Percentiles rank a stretch among this genome's conserved stretches.
Conservation (phyloP, 805 yeast species). For the Candida sithepensis region DNA sequence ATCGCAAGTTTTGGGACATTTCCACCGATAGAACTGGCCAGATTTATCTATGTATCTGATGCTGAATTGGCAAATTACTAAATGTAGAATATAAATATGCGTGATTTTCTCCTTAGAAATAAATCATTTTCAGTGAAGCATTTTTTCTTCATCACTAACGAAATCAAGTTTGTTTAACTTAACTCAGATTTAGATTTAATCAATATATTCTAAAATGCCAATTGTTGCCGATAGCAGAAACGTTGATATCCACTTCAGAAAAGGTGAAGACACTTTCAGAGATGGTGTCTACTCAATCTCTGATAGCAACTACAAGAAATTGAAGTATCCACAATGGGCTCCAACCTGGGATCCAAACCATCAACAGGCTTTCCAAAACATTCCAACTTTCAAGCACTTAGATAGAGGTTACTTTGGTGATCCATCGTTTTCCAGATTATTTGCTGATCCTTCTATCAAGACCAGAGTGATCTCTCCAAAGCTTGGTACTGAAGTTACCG, state of each 20-base stretch:
- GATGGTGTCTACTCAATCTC: constrained; percentile 47
- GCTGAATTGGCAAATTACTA: too few species aligned
- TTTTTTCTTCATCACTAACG: too few species aligned
- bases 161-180: too few species aligned
- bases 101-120: background rate
- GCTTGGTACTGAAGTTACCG: constrained; percentile 61
- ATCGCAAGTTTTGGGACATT: too few species aligned
- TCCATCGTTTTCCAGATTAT: constrained; percentile 47
- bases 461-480: constrained; percentile 56
- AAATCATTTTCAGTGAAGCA: too few species aligned
- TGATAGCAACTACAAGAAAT: constrained; percentile 34
- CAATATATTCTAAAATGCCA: constrained; percentile 6
- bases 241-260: constrained; percentile 43
- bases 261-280: constrained; percentile 47
- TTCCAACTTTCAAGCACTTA: constrained; percentile 48
- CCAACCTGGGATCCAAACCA: constrained; percentile 68
- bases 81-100: constrained; percentile 22
- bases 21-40: too few species aligned
- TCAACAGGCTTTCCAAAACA: constrained; percentile 33
- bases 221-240: constrained; percentile 16
- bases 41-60: too few species aligned
- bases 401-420: constrained; percentile 74
- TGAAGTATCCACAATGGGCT: constrained; percentile 51
- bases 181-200: too few species aligned
- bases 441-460: constrained; percentile 28